phyloP scores from a whole-genome alignment of 345 rosid species.

The Gossypium arboreum region DNA sequence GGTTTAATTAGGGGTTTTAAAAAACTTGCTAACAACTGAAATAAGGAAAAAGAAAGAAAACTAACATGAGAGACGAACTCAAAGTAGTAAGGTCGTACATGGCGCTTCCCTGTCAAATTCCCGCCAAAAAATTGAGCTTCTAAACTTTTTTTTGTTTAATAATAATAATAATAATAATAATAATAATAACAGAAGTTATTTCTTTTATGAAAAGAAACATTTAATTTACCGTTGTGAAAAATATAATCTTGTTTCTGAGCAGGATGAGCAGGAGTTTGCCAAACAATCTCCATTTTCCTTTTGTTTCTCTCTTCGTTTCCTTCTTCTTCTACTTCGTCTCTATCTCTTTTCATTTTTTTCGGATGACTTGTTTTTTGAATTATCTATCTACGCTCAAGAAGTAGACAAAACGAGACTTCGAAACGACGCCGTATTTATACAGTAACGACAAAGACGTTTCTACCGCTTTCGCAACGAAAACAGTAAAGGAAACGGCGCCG shows the following conservation, averaged over 20 bases:
- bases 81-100: constrained; percentile 78
- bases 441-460: constrained; percentile 10
- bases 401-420: neutral
- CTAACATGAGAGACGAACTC: constrained; percentile 87
- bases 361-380: neutral
- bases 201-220: constrained; percentile 26
- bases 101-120: constrained; percentile 63
- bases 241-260: constrained; percentile 39
- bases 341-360: constrained; percentile 16
- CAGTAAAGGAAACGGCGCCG: constrained; percentile 17
- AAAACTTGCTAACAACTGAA: neutral
- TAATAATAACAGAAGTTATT: neutral
- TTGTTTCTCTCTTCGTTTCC: constrained; percentile 13
- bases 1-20: constrained; percentile 22
- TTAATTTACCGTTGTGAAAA: constrained; percentile 4
- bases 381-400: neutral
- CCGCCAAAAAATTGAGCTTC: constrained; percentile 24
- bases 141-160: constrained; percentile 2
- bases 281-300: constrained; percentile 44
- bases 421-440: constrained; percentile 17
- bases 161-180: neutral
- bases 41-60: neutral
- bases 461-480: neutral
- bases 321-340: constrained; percentile 27
- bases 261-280: constrained; percentile 66